These are phyloP conservation scores for Fusarium temperatum DNA, from an alignment of 2,329 filamentous ascomycete species.

Conservation along the genomic window DNA sequence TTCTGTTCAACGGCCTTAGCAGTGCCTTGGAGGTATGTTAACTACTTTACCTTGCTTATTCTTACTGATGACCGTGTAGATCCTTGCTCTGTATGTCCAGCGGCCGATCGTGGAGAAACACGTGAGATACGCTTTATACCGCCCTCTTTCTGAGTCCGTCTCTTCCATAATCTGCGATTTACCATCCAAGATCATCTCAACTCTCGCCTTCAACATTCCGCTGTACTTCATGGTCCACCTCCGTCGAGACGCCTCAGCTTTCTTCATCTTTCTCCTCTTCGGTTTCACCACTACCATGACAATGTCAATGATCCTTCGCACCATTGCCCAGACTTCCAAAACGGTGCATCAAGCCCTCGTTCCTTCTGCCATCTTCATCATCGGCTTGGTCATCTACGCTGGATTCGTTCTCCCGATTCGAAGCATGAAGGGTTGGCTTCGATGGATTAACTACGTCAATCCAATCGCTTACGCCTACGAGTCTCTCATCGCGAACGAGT, in stretches of 20 bases:
- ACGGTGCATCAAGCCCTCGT: slow-evolving; percentile 34
- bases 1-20: slow-evolving; percentile 30
- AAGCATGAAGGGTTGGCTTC: slow-evolving; percentile 60
- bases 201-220: slow-evolving; percentile 54
- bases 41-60: accelerated
- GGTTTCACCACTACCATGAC: slow-evolving; percentile 63
- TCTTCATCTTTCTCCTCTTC: slow-evolving; percentile 58
- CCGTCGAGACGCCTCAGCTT: slow-evolving; percentile 62
- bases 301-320: slow-evolving; percentile 70
- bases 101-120: slow-evolving; percentile 47
- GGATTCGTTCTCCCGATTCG: slow-evolving; percentile 54
- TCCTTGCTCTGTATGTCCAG: slow-evolving; percentile 40
- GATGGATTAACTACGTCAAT: slow-evolving; percentile 73
- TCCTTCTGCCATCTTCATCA: slow-evolving; percentile 31
- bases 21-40: neutral
- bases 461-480: slow-evolving; percentile 73
- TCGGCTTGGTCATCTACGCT: slow-evolving; percentile 56
- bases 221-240: slow-evolving; percentile 73
- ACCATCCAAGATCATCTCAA: slow-evolving; percentile 25
- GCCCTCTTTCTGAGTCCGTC: slow-evolving; percentile 40
- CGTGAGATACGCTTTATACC: slow-evolving; percentile 45
- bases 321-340: slow-evolving; percentile 33
- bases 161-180: slow-evolving; percentile 25
- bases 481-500: slow-evolving; percentile 69
- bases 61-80: neutral